These are phyloP conservation scores for Crassisporium funariophilum DNA, from an alignment of 768 basidiomycete species.

Conservation along the genomic window DNA sequence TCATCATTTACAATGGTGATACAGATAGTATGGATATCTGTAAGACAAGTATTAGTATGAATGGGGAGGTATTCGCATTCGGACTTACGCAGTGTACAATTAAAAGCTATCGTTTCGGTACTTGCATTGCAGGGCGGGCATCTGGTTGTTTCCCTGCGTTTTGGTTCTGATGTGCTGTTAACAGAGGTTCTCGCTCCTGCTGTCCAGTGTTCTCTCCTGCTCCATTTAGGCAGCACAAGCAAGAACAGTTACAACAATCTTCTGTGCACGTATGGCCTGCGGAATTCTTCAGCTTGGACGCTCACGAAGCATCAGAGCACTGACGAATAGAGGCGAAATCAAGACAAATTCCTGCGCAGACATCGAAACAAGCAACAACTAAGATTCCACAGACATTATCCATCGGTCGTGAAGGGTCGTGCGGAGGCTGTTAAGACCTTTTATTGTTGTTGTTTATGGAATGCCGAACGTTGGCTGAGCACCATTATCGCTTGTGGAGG, in stretches of 20 bases:
- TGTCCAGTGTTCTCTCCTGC: slow-evolving; percentile 8
- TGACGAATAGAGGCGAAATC: slow-evolving; percentile 42
- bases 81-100: not conserved
- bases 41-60: too few species aligned
- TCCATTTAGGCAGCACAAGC: slow-evolving; percentile 10
- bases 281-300: not conserved
- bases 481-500: not conserved
- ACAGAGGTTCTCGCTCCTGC: slow-evolving; percentile 34
- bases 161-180: slow-evolving; percentile 20
- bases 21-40: too few species aligned
- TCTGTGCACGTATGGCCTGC: slow-evolving; percentile 41
- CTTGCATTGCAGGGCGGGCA: slow-evolving; percentile 28
- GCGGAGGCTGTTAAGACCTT: not conserved
- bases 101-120: slow-evolving; percentile 8
- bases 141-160: slow-evolving; percentile 23
- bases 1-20: too few species aligned
- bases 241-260: slow-evolving; percentile 26
- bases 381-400: slow-evolving; percentile 30
- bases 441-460: not conserved
- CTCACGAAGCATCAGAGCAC: slow-evolving; percentile 5
- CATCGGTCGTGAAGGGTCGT: slow-evolving; percentile 23
- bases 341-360: slow-evolving; percentile 38
- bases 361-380: slow-evolving; percentile 33
- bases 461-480: not conserved
- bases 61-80: too few species aligned